These are phyloP conservation scores for Mortierella sp. DNA, from an alignment of 371 early-diverging fungal genomes.

Conservation along the genomic window DNA sequence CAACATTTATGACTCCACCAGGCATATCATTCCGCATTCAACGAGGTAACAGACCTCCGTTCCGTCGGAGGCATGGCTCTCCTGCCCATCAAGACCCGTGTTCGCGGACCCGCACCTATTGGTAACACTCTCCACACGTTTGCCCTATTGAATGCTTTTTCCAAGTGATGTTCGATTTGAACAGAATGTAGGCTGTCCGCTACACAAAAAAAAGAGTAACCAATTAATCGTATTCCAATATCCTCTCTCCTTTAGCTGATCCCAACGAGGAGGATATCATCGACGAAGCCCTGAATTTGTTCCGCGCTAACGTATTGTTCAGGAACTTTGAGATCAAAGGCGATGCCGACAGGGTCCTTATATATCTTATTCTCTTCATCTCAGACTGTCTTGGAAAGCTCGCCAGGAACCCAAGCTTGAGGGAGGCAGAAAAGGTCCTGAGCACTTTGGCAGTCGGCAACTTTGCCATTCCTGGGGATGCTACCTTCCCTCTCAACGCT, in stretches of 20 bases:
- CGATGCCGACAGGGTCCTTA: constrained; percentile 89
- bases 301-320: constrained; percentile 96
- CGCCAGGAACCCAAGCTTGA: constrained; percentile 67
- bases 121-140: constrained; percentile 39
- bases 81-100: constrained; percentile 90
- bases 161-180: no score
- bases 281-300: constrained; percentile 93
- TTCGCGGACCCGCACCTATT: constrained; percentile 87
- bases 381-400: constrained; percentile 86
- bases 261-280: constrained; percentile 84
- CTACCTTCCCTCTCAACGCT: constrained; percentile 89
- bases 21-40: constrained; percentile 95
- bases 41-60: constrained; percentile 73
- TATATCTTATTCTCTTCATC: constrained; percentile 94
- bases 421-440: constrained; percentile 82
- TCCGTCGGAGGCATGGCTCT: constrained; percentile 87
- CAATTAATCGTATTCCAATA: not conserved
- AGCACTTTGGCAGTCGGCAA: constrained; percentile 86
- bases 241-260: constrained; percentile 59
- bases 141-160: not conserved
- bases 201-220: not conserved
- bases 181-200: no score
- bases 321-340: constrained; percentile 98
- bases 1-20: no score
- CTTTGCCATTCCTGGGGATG: constrained; percentile 95